A percentile compares a stretch with the other conserved stretches of the same genome.
Evolutionary conservation across 305 asterid genomes (phyloP).

Genomic region (Coffea humblotiana): DNA sequence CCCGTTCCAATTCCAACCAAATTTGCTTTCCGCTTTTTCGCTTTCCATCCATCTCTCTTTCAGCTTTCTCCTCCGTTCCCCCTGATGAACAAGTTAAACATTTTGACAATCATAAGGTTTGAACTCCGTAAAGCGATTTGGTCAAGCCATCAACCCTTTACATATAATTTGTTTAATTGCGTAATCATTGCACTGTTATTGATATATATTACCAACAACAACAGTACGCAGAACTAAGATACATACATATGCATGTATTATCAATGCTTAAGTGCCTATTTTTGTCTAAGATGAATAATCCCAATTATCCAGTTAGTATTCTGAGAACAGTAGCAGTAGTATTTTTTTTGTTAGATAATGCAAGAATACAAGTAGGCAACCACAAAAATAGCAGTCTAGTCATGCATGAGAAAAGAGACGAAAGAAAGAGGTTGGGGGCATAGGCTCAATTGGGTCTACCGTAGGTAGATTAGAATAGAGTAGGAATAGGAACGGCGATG

Average conservation of each 20-base stretch:
- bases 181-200: slow-evolving; percentile 22
- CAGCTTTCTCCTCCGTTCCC: not conserved
- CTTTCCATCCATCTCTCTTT: not conserved
- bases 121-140: slow-evolving; percentile 23
- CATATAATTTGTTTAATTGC: slow-evolving; percentile 23
- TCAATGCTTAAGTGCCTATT: no score
- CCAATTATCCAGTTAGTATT: no score
- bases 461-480: no score
- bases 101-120: slow-evolving; percentile 21
- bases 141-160: slow-evolving; percentile 31
- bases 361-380: no score
- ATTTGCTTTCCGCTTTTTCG: not conserved
- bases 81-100: not conserved
- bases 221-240: not conserved
- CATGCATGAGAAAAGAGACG: not conserved
- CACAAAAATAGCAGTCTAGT: no score
- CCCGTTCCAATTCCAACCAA: not conserved
- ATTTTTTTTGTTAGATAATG: no score
- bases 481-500: no score
- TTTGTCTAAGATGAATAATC: no score
- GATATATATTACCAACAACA: not conserved
- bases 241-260: not conserved
- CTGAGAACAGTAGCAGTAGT: no score
- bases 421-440: not conserved
- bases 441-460: no score